A percentile compares a stretch with the other conserved stretches of the same genome.
Evolutionary conservation across 2,329 filamentous ascomycete species (phyloP).

Genomic region (Fusarium sp.): DNA sequence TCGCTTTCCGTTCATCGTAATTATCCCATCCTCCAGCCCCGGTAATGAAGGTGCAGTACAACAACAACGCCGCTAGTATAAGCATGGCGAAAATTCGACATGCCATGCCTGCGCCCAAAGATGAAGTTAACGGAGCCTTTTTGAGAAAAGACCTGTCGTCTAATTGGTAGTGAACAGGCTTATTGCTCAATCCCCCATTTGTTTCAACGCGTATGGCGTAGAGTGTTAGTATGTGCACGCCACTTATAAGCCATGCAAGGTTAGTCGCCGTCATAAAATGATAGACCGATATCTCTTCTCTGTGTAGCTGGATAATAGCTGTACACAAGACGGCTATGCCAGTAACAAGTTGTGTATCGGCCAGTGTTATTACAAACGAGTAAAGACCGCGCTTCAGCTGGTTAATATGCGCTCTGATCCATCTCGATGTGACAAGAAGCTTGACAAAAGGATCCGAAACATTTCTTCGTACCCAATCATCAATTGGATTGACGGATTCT

Average conservation of each 20-base stretch:
- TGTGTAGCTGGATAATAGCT: not conserved
- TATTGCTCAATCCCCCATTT: not conserved
- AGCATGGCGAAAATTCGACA: not conserved
- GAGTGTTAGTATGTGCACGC: not conserved
- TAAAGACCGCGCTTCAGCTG: not conserved
- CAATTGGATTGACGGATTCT: not conserved
- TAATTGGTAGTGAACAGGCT: not conserved
- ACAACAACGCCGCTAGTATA: not conserved
- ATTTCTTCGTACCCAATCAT: not conserved
- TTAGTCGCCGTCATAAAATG: not conserved
- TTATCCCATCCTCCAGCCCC: not conserved
- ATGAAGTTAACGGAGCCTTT: accelerated
- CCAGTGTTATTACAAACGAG: not conserved
- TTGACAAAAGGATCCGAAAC: not conserved
- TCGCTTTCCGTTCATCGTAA: not conserved
- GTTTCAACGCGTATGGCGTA: not conserved
- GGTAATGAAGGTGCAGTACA: not conserved
- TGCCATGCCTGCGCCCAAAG: not conserved
- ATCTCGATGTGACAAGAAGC: not conserved
- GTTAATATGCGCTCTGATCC: not conserved
- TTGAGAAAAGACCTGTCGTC: accelerated
- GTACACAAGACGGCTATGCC: not conserved
- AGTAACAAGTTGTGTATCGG: not conserved
- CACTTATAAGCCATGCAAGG: not conserved
- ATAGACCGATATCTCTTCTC: not conserved